phyloP scores from a whole-genome alignment of 768 basidiomycete genomes.

The Boletus fagicola region DNA sequence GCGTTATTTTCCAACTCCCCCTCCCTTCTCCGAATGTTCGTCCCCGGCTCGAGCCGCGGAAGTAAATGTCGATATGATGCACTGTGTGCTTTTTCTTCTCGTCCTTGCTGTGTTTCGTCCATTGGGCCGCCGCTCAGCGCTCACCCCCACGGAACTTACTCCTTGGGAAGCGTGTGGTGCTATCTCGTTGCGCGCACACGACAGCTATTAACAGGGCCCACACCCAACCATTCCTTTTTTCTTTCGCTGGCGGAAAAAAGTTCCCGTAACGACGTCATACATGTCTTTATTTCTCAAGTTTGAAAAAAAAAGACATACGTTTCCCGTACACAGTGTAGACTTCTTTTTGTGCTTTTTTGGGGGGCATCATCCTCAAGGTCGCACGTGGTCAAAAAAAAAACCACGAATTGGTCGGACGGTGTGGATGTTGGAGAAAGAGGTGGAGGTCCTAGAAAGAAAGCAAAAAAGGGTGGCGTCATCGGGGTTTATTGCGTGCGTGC shows the following conservation, averaged over 20 bases:
- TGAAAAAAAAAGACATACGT: too few species aligned
- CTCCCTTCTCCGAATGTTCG: background rate
- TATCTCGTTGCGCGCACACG: background rate
- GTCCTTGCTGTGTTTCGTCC: background rate
- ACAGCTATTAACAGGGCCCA: background rate
- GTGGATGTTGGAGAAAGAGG: background rate
- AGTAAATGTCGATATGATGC: too few species aligned
- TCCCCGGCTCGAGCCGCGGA: too few species aligned
- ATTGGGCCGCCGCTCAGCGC: background rate
- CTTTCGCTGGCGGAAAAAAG: background rate
- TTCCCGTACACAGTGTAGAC: background rate
- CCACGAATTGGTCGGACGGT: background rate
- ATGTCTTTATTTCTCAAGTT: too few species aligned
- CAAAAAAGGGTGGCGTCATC: background rate
- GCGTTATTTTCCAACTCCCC: background rate
- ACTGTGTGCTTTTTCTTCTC: background rate
- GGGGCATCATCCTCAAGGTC: background rate
- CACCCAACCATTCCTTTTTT: background rate
- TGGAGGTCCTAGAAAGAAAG: background rate
- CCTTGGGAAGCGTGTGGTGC: too few species aligned
- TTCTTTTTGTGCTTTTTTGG: background rate
- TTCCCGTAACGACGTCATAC: background rate
- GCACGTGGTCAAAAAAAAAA: background rate
- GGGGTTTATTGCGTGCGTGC: background rate
- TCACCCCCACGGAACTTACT: background rate